Evolutionary conservation across 331 rosid species (phyloP), one percentile per base, ranked within the genome.

Genomic region (Malus hybrid): DNA sequence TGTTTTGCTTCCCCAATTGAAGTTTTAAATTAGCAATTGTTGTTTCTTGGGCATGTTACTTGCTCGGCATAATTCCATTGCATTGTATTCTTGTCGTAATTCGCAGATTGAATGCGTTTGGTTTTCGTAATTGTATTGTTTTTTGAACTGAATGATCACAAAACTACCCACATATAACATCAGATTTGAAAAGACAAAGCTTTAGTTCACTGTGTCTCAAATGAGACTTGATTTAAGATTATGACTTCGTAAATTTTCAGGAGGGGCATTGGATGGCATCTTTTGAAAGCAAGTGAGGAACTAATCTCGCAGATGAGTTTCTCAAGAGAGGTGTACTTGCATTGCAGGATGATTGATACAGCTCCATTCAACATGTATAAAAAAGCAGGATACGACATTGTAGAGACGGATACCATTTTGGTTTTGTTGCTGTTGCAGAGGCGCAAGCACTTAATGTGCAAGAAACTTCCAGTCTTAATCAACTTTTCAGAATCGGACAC

Each of bases 241-340:
- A 36, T 77, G 69, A 44, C 77, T 76, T 63, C 72, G 77, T 76
- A 61, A 72, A 15, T 42, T 42, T 76, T 74, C 90, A 94, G 99
- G 91, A 94, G 91, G 87, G 96, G 96, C 76, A 90, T 94, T 73
- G 99, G 99, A 44, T 87, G 96, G 99, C 99, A 92, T 89, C 97
- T 94, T 85, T 84, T 94, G 61, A 89, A 87, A 87, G 97, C 97
- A 46, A 79, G 97, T 56, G 99, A 94, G 83, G 97, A 94, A 73
- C 77, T 94, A 63, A 89, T 92, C 69, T 88, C 90, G 55, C 86
- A 67, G 83, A 85, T 87, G 91, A 87, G 85, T 83, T 81, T 87
- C 60, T 70, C 96, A 77, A 82, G 86, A 73, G 97, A 92, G 73
- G 90, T 82, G 74, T 92, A 92, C 81, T 84, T 92, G 87, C 97